Evolutionary conservation across 495 filamentous ascomycete genomes (phyloP).

Genomic region (Daldinia caldariorum): DNA sequence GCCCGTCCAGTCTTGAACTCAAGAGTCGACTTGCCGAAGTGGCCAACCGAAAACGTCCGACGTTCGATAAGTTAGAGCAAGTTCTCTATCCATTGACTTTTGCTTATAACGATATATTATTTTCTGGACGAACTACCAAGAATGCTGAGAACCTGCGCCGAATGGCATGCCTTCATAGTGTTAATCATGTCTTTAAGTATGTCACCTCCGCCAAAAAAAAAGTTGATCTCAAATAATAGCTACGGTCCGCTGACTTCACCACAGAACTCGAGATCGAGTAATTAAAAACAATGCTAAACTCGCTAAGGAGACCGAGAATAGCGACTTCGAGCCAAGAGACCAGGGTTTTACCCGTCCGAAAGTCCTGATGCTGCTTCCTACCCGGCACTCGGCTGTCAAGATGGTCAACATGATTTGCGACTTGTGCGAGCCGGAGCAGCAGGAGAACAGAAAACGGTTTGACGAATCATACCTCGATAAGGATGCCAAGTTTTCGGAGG

Average conservation of each 20-base stretch:
- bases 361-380: conserved; percentile 87
- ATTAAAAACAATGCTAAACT: conserved; percentile 90
- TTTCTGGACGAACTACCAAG: conserved; percentile 71
- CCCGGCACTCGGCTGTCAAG: conserved; percentile 81
- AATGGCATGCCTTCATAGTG: conserved; percentile 79
- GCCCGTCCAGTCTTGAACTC: conserved; percentile 64
- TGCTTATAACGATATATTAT: conserved; percentile 83
- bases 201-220: not conserved
- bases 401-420: conserved; percentile 76
- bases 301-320: conserved; percentile 62
- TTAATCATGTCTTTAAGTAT: conserved; percentile 91
- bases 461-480: conserved; percentile 76
- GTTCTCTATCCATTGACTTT: conserved; percentile 69
- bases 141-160: conserved; percentile 73
- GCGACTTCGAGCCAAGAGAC: conserved; percentile 81
- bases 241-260: conserved; percentile 24
- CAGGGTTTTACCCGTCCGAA: conserved; percentile 97
- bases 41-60: conserved; percentile 47
- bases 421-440: conserved; percentile 83
- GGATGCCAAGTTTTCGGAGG: conserved; percentile 70
- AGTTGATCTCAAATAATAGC: not conserved
- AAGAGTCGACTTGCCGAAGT: conserved; percentile 63
- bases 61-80: conserved; percentile 62
- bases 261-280: conserved; percentile 82
- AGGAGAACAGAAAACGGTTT: conserved; percentile 95